phyloP scores from a whole-genome alignment of 768 basidiomycete genomes.

The Dioszegia crocea region DNA sequence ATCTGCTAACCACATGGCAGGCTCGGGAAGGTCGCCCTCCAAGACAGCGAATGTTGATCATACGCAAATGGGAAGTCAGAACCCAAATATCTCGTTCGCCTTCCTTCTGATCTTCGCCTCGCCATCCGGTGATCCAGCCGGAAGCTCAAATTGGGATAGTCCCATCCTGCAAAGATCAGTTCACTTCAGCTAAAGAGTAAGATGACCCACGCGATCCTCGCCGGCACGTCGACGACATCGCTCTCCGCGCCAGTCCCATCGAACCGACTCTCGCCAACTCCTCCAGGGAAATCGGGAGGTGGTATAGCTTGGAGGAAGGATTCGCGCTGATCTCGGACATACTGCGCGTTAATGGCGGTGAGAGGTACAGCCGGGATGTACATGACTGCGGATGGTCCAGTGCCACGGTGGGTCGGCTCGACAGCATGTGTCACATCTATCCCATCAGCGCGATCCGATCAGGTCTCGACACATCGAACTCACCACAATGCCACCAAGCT shows the following conservation, averaged over 20 bases:
- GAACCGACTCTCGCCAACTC: constrained; percentile 51
- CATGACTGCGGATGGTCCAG: constrained; percentile 38
- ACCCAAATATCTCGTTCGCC: constrained; percentile 27
- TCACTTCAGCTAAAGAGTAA: not conserved
- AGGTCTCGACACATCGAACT: constrained; percentile 2
- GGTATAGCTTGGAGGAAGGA: constrained; percentile 60
- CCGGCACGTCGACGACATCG: constrained; percentile 51
- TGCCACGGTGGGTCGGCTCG: constrained; percentile 37
- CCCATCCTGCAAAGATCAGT: constrained; percentile 50
- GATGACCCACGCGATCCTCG: constrained; percentile 48
- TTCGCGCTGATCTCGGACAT: constrained; percentile 62
- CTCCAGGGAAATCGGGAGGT: constrained; percentile 67
- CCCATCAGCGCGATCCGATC: not conserved
- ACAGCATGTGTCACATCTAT: constrained; percentile 46
- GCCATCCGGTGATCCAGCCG: not conserved
- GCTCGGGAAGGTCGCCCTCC: too few relatives aligned
- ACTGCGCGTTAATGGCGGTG: constrained; percentile 48
- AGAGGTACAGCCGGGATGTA: constrained; percentile 48
- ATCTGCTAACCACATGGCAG: too few relatives aligned
- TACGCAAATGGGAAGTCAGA: too few relatives aligned
- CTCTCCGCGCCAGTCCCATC: constrained; percentile 52
- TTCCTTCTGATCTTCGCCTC: constrained; percentile 16
- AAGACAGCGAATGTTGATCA: too few relatives aligned
- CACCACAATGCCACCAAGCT: constrained; percentile 50
- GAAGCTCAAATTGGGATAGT: constrained; percentile 41